phyloP scores from a whole-genome alignment of 208 protist species.

The Endotrypanum monterogeii region DNA sequence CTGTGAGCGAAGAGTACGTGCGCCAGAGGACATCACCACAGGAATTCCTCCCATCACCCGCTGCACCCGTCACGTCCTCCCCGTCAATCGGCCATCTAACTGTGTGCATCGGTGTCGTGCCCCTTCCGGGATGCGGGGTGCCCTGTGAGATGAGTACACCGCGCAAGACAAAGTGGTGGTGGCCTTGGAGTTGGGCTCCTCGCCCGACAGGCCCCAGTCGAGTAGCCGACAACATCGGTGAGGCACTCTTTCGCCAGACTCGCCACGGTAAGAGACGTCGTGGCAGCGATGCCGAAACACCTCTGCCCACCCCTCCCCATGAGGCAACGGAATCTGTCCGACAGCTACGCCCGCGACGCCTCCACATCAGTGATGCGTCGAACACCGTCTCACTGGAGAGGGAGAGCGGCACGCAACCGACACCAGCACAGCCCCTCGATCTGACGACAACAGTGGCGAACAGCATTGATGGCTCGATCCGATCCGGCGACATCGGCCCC shows the following conservation, averaged over 20 bases:
- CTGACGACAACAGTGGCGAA: background rate
- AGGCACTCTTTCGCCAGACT: background rate
- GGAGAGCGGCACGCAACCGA: background rate
- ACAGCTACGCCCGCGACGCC: constrained; percentile 1
- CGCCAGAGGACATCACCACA: background rate
- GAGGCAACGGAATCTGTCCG: background rate
- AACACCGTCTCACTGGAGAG: background rate
- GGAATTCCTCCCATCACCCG: background rate
- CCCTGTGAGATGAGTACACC: background rate
- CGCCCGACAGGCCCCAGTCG: background rate
- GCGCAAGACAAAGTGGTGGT: background rate
- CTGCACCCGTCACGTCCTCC: background rate
- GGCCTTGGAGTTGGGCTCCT: background rate
- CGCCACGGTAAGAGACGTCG: background rate
- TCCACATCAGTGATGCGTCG: background rate
- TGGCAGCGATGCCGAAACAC: background rate
- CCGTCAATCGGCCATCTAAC: constrained; percentile 14
- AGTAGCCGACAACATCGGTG: background rate
- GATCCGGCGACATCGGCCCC: background rate
- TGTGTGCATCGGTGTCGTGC: constrained; percentile 57
- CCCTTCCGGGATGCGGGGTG: constrained; percentile 26
- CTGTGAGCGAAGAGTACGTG: background rate
- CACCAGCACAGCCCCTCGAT: background rate
- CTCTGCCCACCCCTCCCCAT: background rate
- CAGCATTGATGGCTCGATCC: background rate